Base-by-base conservation (phyloP, 208 protist species). In the Cochliopodium minus region DNA sequence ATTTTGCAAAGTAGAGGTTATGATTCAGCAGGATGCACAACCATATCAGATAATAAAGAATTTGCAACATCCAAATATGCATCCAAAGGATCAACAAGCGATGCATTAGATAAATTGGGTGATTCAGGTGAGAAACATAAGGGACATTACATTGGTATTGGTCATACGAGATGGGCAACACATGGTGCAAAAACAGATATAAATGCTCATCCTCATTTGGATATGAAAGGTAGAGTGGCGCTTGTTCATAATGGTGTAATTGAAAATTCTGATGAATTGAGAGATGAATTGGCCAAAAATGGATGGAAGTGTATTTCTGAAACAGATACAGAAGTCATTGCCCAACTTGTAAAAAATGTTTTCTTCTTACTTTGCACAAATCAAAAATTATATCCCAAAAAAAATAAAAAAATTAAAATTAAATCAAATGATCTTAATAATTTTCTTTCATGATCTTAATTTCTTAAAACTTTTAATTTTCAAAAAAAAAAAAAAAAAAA, bases 81-180 rank as follows among this genome's bases (percentile, higher is more conserved):
- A 0, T 17, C 20, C 17, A 17, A 9, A 9, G 6, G 6, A 32
- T 33, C 22, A n/a, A 38, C 58, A n/a, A 50, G 25, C 0, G 50
- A 52, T 34, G 49, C 48, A 22, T 25, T 65, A 15, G 30, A 28
- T 2, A 30, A 11, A 10, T 20, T 57, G 1, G 1, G 9, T 4
- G 20, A 49, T 6, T 26, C 35, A 17, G 2, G 25, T 22, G 33
- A 52, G 20, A 32, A 13, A 11, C 55, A 63, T 30, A 32, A 13
- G 9, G n/a, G 34, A 9, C 17, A 47, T 60, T 71, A 79, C 58
- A 49, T 81, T 29, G 85, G 80, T 29, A 86, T 95, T 52, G 87
- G 79, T 4, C 88, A 97, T 72, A 97, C 92, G 1, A 79, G 92
- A 55, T 97, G 92, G 92, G 90, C 92, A 6, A 97, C 92, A 7